phyloP scores from a whole-genome alignment of 176 grass and related monocot species.

The Thinopyrum elongatum region DNA sequence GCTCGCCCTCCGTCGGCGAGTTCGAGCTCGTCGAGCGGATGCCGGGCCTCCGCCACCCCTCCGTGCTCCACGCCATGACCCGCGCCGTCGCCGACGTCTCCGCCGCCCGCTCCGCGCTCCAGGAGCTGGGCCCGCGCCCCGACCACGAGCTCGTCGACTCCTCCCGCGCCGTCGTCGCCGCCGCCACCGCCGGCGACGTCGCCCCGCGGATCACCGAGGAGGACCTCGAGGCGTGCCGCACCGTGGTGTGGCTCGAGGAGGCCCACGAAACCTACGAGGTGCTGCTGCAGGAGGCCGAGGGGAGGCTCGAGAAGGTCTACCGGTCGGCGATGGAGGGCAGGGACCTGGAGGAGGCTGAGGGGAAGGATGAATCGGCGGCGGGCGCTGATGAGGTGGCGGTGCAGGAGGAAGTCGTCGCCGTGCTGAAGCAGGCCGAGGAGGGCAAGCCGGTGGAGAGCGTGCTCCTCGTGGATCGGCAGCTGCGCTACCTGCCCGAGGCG shows the following conservation, averaged over 20 bases:
- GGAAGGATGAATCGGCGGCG: not conserved
- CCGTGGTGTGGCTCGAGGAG: constrained; percentile 55
- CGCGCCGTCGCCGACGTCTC: constrained; percentile 71
- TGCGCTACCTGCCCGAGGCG: constrained; percentile 63
- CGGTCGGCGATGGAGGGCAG: constrained; percentile 48
- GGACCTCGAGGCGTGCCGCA: constrained; percentile 42
- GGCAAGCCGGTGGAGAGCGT: constrained; percentile 49
- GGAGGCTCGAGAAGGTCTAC: constrained; percentile 58
- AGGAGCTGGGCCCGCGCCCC: constrained; percentile 60
- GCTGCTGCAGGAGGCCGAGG: constrained; percentile 61
- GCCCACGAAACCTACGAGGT: constrained; percentile 62
- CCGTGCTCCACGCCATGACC: constrained; percentile 82
- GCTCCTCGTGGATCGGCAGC: constrained; percentile 54
- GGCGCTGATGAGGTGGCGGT: constrained; percentile 18
- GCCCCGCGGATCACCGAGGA: constrained; percentile 23
- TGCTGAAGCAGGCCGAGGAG: constrained; percentile 55
- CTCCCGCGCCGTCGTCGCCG: constrained; percentile 49
- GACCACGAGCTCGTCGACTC: constrained; percentile 88
- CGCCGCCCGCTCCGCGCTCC: constrained; percentile 68
- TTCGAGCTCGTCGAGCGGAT: constrained; percentile 73
- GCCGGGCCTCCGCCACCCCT: constrained; percentile 68
- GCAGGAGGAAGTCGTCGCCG: constrained; percentile 56
- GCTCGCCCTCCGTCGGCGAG: constrained; percentile 27
- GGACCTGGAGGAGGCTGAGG: constrained; percentile 22
- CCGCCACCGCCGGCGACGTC: constrained; percentile 15